Conservation (phyloP, 2,329 filamentous ascomycete genomes). For the Juglanconis sp. region DNA sequence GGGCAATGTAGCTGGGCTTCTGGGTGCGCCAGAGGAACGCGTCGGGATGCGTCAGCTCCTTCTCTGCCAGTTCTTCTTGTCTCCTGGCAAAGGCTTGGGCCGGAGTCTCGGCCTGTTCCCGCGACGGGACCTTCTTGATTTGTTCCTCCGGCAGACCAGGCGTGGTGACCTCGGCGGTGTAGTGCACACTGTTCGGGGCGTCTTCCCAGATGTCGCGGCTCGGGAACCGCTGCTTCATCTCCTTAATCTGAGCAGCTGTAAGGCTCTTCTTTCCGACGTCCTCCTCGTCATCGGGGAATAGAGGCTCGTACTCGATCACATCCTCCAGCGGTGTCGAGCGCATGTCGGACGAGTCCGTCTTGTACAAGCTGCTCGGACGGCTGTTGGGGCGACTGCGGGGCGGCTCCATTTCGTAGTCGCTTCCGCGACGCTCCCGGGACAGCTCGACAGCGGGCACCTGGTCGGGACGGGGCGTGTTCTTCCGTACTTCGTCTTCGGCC, state of each 20-base stretch:
- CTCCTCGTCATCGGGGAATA: constrained; percentile 79
- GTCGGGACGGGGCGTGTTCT: constrained; percentile 64
- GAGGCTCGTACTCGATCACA: constrained; percentile 89
- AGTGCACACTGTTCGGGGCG: constrained; percentile 78
- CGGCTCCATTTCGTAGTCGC: constrained; percentile 50
- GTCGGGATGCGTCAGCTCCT: constrained; percentile 44
- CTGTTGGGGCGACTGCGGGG: constrained; percentile 64
- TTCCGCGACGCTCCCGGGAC: constrained; percentile 59
- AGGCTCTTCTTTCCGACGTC: constrained; percentile 40
- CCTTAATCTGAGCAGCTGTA: constrained; percentile 35
- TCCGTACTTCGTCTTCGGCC: constrained; percentile 81
- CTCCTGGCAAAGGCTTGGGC: constrained; percentile 64
- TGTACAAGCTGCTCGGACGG: constrained; percentile 61
- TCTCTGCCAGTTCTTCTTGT: constrained; percentile 63
- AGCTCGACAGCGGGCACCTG: constrained; percentile 82
- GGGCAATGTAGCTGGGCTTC: constrained; percentile 45
- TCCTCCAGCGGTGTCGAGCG: constrained; percentile 73
- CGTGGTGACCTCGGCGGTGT: constrained; percentile 77
- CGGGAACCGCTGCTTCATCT: constrained; percentile 70
- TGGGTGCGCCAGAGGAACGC: constrained; percentile 53
- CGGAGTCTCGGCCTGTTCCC: constrained; percentile 48
- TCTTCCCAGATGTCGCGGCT: constrained; percentile 98
- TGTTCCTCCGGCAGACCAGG: constrained; percentile 57
- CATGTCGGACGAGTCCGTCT: constrained; percentile 52
- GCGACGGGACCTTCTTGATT: constrained; percentile 27